Conservation (phyloP, 768 basidiomycete genomes). For the Collybiopsis confluens region DNA sequence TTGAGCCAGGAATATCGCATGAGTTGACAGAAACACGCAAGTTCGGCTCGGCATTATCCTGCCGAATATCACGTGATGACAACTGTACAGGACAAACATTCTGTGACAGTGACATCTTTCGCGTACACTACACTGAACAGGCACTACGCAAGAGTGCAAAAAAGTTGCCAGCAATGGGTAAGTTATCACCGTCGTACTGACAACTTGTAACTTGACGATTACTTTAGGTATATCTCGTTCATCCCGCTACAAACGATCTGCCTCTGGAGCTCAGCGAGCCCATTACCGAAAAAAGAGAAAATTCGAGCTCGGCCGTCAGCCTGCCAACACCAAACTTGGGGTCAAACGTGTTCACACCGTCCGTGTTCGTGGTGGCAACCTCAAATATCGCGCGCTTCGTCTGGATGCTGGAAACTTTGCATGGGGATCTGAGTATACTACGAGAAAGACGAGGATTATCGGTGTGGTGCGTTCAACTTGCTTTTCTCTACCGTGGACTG, state of each 20-base stretch:
- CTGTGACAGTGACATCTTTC: neutral
- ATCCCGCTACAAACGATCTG: constrained; percentile 96
- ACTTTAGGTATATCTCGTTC: constrained; percentile 89
- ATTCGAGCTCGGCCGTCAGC: constrained; percentile 98
- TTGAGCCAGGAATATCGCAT: too few species aligned
- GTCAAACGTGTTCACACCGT: constrained; percentile 93
- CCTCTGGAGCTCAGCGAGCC: constrained; percentile 86
- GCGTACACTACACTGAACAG: neutral
- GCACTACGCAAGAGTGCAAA: constrained; percentile 7
- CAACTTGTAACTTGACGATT: constrained; percentile 6
- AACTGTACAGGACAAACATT: neutral
- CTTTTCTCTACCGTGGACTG: neutral
- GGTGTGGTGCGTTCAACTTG: constrained; percentile 68
- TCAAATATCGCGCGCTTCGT: constrained; percentile 94
- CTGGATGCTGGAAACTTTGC: constrained; percentile 98
- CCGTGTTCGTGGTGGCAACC: constrained; percentile 92
- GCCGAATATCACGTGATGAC: neutral
- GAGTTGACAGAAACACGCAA: too few species aligned
- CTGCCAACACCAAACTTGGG: constrained; percentile 96
- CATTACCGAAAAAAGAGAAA: constrained; percentile 99
- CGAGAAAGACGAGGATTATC: constrained; percentile 94
- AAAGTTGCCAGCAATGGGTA: constrained; percentile 57
- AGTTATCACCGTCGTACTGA: constrained; percentile 33
- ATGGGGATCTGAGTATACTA: constrained; percentile 94
- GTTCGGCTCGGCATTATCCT: too few species aligned